Conservation (phyloP, 306 rosid species). For the Vachellia pachyceras region DNA sequence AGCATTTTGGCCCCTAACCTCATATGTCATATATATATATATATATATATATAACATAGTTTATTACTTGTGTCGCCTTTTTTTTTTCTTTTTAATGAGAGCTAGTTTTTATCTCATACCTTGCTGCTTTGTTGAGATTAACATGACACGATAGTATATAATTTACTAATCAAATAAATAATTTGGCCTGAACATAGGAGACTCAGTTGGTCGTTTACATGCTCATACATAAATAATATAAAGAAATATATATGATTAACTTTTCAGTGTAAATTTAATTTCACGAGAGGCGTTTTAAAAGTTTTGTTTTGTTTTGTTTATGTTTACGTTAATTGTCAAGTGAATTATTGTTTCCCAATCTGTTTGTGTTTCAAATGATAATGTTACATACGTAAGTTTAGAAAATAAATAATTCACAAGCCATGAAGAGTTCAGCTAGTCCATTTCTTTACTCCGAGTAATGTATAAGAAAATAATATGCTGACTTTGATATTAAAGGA, state of each 20-base stretch:
- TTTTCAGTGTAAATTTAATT: neutral
- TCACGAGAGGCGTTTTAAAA: neutral
- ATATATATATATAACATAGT: too few relatives aligned
- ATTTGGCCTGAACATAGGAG: neutral
- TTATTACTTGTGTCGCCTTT: too few relatives aligned
- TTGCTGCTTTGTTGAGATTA: neutral
- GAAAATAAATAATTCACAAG: neutral
- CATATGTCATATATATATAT: neutral
- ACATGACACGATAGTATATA: neutral
- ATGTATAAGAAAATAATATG: neutral
- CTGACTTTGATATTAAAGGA: neutral
- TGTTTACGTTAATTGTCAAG: neutral
- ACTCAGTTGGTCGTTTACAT: neutral
- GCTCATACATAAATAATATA: neutral
- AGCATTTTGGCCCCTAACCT: conserved; percentile 15
- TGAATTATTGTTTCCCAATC: neutral
- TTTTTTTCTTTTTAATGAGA: too few relatives aligned
- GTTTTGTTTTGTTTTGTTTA: too few relatives aligned
- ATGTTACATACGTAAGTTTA: neutral
- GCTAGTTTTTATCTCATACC: too few relatives aligned
- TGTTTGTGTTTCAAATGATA: neutral
- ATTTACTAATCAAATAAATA: neutral
- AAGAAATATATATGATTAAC: neutral
- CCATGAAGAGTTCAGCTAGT: too few relatives aligned
- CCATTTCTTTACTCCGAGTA: too few relatives aligned